Conservation (phyloP, 192 early-diverging fungal species). For the Coemansia sp. region DNA sequence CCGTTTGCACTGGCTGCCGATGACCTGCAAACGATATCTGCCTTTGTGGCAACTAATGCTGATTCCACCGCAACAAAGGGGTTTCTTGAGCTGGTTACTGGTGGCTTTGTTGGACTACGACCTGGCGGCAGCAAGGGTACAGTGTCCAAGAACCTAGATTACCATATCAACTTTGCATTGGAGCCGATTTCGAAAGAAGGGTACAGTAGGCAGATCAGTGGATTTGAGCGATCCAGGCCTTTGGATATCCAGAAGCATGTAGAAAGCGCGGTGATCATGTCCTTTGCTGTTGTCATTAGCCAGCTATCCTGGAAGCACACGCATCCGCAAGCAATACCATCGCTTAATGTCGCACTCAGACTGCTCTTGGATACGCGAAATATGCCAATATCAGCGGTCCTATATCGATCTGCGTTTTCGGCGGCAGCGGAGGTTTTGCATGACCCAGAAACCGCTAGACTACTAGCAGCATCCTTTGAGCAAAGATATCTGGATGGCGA, state of each 20-base stretch:
- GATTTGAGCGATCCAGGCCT: background rate
- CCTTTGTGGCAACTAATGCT: slow-evolving; percentile 12
- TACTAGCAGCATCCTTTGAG: slow-evolving; percentile 11
- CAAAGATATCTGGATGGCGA: slow-evolving; percentile 6
- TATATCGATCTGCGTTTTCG: slow-evolving; percentile 19
- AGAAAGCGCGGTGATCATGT: slow-evolving; percentile 12
- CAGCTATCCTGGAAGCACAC: background rate
- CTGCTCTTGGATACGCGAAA: background rate
- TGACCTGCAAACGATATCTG: slow-evolving; percentile 9
- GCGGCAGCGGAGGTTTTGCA: slow-evolving; percentile 7
- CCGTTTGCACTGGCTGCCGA: slow-evolving; percentile 22
- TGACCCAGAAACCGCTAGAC: background rate
- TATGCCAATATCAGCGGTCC: slow-evolving; percentile 21
- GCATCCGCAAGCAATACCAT: background rate
- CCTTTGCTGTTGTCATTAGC: slow-evolving; percentile 7
- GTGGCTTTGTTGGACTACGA: slow-evolving; percentile 11
- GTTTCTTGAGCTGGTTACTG: slow-evolving; percentile 11
- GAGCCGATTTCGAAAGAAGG: background rate
- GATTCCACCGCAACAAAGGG: background rate
- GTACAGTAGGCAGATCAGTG: background rate
- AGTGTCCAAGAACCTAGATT: background rate
- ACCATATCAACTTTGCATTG: background rate
- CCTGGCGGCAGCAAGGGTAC: background rate
- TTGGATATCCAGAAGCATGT: background rate
- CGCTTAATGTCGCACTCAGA: background rate